phyloP scores from a whole-genome alignment of 140 eudicot species.

The Senecio squalidus region DNA sequence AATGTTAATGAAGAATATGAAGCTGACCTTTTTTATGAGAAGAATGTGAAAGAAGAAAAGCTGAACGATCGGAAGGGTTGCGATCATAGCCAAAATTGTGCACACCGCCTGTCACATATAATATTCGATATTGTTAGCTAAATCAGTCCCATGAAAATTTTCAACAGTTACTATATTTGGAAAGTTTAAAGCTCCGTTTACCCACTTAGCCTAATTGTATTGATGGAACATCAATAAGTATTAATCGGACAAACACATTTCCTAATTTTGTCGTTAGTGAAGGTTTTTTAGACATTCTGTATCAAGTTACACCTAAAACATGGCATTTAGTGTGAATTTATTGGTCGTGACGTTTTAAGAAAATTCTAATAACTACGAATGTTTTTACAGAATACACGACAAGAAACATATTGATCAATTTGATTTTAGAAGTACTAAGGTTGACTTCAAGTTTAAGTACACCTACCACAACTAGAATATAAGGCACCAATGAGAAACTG shows the following conservation, averaged over 20 bases:
- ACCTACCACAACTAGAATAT: constrained; percentile 86
- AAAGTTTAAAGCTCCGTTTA: neutral
- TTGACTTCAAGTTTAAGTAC: constrained; percentile 8
- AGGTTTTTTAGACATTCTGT: neutral
- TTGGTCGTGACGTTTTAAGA: constrained; percentile 1
- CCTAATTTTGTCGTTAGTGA: neutral
- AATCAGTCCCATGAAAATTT: neutral
- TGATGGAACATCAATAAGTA: neutral
- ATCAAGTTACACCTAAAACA: neutral
- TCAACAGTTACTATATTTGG: neutral
- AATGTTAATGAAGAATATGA: neutral
- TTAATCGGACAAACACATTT: neutral
- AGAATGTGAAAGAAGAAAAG: constrained; percentile 99
- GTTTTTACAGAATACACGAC: neutral
- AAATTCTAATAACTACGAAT: neutral
- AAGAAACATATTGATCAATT: neutral
- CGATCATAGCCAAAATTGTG: constrained; percentile 94
- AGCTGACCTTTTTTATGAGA: constrained; percentile 80
- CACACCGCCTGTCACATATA: constrained; percentile 70
- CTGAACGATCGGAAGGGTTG: constrained; percentile 90
- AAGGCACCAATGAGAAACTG: constrained; percentile 89
- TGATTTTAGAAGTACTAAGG: neutral
- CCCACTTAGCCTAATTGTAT: neutral
- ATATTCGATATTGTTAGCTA: neutral
- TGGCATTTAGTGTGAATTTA: neutral